Evolutionary conservation across 495 filamentous ascomycete genomes (phyloP), one percentile per base, ranked within the genome.

Genomic region (Neurospora sp.): DNA sequence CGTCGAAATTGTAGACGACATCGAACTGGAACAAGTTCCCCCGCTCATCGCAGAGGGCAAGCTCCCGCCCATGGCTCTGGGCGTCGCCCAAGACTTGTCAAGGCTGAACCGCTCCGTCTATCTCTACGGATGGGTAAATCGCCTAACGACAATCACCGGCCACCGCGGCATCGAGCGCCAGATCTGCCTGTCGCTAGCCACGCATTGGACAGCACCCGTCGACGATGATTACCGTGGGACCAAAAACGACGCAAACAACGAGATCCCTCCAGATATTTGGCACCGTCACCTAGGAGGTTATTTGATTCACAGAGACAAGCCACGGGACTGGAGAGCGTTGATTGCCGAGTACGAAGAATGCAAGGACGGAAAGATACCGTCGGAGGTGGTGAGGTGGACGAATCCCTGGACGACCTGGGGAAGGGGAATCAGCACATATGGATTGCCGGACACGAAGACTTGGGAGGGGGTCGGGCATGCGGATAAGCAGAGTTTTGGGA

Each of bases 371-470:
- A 73, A 74, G 40, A 75, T 82, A 14, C 80, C 79, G 0, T 12
- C 16, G 1, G 79, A 82, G 46, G 69, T 82, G 38, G 23, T 44
- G 9, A 74, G 75, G 3, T 82, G 80, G 80, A 79, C 80, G n/a
- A 73, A 74, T 4, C 78, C 79, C 0, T 82, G 79, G 79, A 80
- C 77, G 35, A 82, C 80, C 0, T 82, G 80, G 80, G 80, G 80
- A 0, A 37, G 80, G 6, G 80, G 80, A 6, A 81, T 82, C 42
- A 80, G 78, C 40, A 78, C 78, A 0, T 79, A 80, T 39, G 80
- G 80, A 5, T 39, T 82, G 60, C 80, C 80, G 16, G 80, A 82
- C 40, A 80, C 80, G 0, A 82, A 80, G 73, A 80, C 79, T 31
- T 82, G 80, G 80, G 78, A 78, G 35, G 80, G 80, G 0, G 75